Conservation (phyloP, 2,329 filamentous ascomycete species). For the Aspergillus ruber region DNA sequence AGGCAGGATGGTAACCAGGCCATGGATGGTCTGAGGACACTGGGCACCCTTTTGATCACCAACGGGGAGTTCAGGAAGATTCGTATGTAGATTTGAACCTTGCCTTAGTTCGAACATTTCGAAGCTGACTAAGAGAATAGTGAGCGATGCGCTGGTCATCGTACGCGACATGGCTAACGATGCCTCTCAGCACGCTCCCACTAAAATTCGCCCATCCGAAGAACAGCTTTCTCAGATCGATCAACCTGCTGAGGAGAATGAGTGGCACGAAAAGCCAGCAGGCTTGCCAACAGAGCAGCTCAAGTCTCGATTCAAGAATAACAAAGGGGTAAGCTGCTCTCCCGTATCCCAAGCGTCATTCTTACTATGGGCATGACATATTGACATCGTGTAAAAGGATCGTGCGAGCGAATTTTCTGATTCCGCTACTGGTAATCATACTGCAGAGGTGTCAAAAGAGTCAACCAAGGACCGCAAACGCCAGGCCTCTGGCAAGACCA, state of each 20-base stretch:
- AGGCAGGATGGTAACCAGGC: conserved; percentile 79
- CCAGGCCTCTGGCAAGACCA: conserved; percentile 42
- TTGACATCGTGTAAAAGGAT: conserved; percentile 46
- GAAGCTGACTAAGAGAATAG: conserved; percentile 31
- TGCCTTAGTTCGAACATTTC: background rate
- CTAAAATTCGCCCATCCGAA: conserved; percentile 67
- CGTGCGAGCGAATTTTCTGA: conserved; percentile 48
- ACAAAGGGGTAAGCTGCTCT: conserved; percentile 37
- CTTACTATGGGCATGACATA: background rate
- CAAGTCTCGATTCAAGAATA: conserved; percentile 54
- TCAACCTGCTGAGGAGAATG: conserved; percentile 77
- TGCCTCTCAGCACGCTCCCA: conserved; percentile 72
- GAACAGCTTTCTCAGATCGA: conserved; percentile 74
- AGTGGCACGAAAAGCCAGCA: conserved; percentile 79
- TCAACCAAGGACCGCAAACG: conserved; percentile 36
- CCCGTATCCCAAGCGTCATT: background rate
- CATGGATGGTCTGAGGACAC: conserved; percentile 74
- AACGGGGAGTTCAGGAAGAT: conserved; percentile 96
- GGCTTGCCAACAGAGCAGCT: conserved; percentile 52
- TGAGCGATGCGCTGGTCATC: conserved; percentile 73
- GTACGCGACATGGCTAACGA: conserved; percentile 88
- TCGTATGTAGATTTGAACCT: conserved; percentile 47
- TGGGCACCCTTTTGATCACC: conserved; percentile 83
- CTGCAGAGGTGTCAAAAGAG: conserved; percentile 46
- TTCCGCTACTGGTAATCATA: conserved; percentile 33